Base-by-base conservation (phyloP, 73 alveolate species). In the Stentor roeselii region DNA sequence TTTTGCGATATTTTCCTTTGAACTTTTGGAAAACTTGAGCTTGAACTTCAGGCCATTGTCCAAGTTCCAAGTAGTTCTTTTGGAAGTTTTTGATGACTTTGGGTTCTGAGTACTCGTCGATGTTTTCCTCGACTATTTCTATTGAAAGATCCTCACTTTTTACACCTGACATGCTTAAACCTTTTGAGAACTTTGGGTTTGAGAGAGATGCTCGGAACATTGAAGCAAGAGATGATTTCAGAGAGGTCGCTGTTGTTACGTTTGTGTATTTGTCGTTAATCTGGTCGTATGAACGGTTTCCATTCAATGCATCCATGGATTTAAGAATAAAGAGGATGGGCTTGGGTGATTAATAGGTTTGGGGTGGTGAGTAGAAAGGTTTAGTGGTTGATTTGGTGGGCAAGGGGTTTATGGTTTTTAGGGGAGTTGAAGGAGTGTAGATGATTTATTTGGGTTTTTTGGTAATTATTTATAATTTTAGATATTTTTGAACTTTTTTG, bases 11-110 rank as follows among this genome's bases (percentile, higher is more conserved):
- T 67, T 67, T 67, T 34, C 21, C 37, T 32, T 67, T 67, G 41
- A 67, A 67, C 21, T 30, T 34, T 0, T 21, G 41, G n/a, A 21
- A 32, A 1, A 27, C 41, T n/a, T n/a, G 41, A 11, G 80, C 41
- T 67, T 36, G n/a, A 21, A 67, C 80, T 21, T 67, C 80, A 27
- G 80, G 80, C 80, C 80, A 67, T 32, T 67, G 80, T 21, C 80
- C 80, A n/a, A 21, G 14, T 2, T 67, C 80, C 41, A 67, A 32
- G 80, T 67, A 67, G 37, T 67, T 67, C 80, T 67, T 67, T 67
- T 67, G 80, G 37, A 67, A 67, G 34, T 67, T 67, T 32, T 27
- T 40, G 42, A 67, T 40, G 2, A 14, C 11, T 21, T 32, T 21
- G 11, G 21, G 80, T 6, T 50, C 21, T 6, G 30, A 50, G 67